Base-by-base conservation (phyloP, 2,329 filamentous ascomycete species). In the Botrytis fabae region DNA sequence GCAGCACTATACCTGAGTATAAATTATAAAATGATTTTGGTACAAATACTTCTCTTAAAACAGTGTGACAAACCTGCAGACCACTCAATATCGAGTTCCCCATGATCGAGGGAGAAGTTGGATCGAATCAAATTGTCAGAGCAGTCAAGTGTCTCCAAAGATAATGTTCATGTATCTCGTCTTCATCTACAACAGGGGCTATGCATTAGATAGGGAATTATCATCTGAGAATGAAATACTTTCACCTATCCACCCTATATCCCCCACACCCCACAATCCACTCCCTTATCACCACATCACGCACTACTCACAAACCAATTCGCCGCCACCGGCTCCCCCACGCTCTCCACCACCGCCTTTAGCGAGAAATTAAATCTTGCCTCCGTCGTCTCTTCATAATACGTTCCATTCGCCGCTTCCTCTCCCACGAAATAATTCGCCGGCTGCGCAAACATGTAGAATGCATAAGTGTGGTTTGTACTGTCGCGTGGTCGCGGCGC, bases 41-140 rank as follows among this genome's bases (percentile, higher is more conserved):
- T 18, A 57, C 12, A 18, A 57, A 57, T 0, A 28, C 4, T 1
- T 28, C n/a, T 28, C 14, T 16, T 54, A 0, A 16, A 54, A 54
- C 0, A 14, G 22, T n/a, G 9, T 2, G 25, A n/a, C 4, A n/a
- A n/a, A n/a, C 4, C 4, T 6, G 25, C 4, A 51, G 48, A n/a
- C 10, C 25, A 51, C 14, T 10, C 4, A 51, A 4, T n/a, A n/a
- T 51, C 25, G 6, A 54, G 25, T 2, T 54, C 12, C n/a, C 12
- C 2, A 0, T 16, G 25, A 12, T n/a, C 48, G 48, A n/a, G 12
- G n/a, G 10, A 51, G 10, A n/a, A 51, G 48, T 10, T 51, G 25
- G 22, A 4, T n/a, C 4, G 10, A 14, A 9, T 51, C 2, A 25
- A n/a, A n/a, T 5, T 51, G 2, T 51, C 48, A 51, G n/a, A n/a